Percentiles rank a stretch among this genome's conserved stretches.
phyloP scores from a whole-genome alignment of 768 basidiomycete genomes.

The Psilocybe tampanensis region DNA sequence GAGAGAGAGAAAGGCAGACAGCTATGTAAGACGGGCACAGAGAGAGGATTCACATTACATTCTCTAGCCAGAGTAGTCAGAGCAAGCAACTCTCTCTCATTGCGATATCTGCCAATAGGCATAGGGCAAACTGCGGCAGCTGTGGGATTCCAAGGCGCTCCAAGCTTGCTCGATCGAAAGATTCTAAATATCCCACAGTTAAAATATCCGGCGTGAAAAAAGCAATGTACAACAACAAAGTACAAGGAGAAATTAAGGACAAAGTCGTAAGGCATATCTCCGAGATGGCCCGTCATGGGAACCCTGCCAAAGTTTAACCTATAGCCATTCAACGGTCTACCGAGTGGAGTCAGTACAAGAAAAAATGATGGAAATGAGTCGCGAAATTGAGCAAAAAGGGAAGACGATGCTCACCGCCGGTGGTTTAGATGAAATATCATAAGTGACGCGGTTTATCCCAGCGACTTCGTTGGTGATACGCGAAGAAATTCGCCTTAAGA shows the following conservation, averaged over 20 bases:
- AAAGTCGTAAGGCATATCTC: neutral
- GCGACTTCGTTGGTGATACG: slow-evolving; percentile 97
- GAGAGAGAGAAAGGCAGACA: neutral
- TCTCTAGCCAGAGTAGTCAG: neutral
- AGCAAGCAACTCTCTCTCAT: neutral
- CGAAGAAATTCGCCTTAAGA: slow-evolving; percentile 89
- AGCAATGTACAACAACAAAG: too few species aligned
- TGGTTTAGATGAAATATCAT: slow-evolving; percentile 97
- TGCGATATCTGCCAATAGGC: neutral
- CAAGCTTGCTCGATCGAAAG: neutral
- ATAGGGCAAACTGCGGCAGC: too few species aligned
- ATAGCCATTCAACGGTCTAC: slow-evolving; percentile 56
- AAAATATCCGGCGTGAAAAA: neutral
- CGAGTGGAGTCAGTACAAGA: slow-evolving; percentile 10
- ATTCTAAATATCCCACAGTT: neutral
- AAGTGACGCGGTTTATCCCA: slow-evolving; percentile 95
- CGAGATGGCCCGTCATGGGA: neutral
- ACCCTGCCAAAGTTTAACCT: slow-evolving; percentile 8
- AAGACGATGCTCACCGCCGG: slow-evolving; percentile 80
- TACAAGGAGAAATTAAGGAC: neutral
- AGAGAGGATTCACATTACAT: neutral
- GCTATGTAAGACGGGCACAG: neutral
- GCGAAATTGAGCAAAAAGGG: slow-evolving; percentile 3
- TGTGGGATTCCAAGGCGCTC: neutral
- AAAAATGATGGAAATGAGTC: slow-evolving; percentile 2